Percentiles rank a stretch among this genome's conserved stretches.
Evolutionary conservation across 441 rosid species (phyloP).

Genomic region (Manihot esculenta): DNA sequence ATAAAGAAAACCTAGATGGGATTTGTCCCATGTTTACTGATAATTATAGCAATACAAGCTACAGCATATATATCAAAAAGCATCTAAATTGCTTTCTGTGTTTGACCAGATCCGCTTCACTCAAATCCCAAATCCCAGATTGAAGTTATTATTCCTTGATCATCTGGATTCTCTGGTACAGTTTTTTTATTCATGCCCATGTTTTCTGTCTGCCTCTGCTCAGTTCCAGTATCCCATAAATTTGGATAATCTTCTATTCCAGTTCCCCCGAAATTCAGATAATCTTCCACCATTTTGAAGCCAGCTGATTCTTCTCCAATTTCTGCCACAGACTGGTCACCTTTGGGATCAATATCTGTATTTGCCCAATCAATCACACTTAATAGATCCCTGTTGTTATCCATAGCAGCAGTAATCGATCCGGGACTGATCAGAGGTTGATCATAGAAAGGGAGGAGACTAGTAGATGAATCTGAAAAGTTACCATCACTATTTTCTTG

Average conservation of each 20-base stretch:
- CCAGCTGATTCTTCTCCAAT: conserved; percentile 18
- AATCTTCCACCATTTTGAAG: conserved; percentile 12
- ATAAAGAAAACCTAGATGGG: neutral
- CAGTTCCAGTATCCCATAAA: conserved; percentile 24
- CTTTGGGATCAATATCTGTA: conserved; percentile 11
- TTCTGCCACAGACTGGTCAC: conserved; percentile 9
- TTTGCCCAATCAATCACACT: conserved; percentile 30
- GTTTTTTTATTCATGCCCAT: conserved; percentile 12
- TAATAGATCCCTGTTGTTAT: neutral
- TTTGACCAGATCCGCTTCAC: neutral
- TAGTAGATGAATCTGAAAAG: conserved; percentile 13
- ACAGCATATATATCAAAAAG: too few relatives aligned
- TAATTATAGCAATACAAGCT: too few relatives aligned
- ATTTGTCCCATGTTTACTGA: too few relatives aligned
- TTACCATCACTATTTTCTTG: conserved; percentile 9
- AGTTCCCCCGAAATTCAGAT: conserved; percentile 19
- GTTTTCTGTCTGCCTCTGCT: conserved; percentile 7
- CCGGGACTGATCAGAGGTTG: conserved; percentile 1
- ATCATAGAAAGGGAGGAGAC: neutral
- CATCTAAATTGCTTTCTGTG: neutral
- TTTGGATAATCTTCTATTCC: conserved; percentile 19
- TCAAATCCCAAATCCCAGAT: conserved; percentile 40
- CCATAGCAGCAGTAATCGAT: neutral
- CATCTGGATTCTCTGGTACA: neutral
- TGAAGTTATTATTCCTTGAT: conserved; percentile 25